Base-by-base conservation (phyloP, 352 stramenopile species). In the Phytophthora capsici region DNA sequence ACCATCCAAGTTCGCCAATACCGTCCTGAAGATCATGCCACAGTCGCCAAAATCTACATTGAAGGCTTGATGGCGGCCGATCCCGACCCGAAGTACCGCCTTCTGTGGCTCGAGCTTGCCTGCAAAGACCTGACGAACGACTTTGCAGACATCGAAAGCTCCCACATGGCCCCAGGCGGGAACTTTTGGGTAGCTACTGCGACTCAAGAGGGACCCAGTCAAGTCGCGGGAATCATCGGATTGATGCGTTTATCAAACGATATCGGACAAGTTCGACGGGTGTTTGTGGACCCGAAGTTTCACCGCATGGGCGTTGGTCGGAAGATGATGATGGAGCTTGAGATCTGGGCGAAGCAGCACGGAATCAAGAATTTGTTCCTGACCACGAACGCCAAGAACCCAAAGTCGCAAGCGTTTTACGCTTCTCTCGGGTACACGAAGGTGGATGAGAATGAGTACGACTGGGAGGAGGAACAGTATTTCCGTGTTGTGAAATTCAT, bases 151-250 rank as follows among this genome's bases (percentile, higher is more conserved):
- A 57, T 57, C 10, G 50, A 71, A 41, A 44, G 17, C 5, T 59
- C 43, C 46, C 63, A 67, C 63, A 63, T 63, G 14, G 26, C 49
- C 7, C 32, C 58, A 4, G 63, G 68, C 7, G 54, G 58, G 4
- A 76, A 76, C 30, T 73, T 73, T 22, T 73, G 58, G 63, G 57
- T 73, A 20, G 68, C 68, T 0, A 49, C 43, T 0, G 52, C 37
- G 23, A 56, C 47, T 8, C 37, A 46, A 28, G 36, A 60, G n/a
- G 34, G 26, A 25, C 19, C 30, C 20, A 56, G 38, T 36, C 22
- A 37, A 14, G 53, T 76, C 14, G 68, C 62, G 32, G 68, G 68
- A 16, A 76, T 76, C 25, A 37, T 57, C n/a, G 68, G 68, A 0
- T 23, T 76, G 12, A 20, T 66, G 26, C 57, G 63, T 14, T 37